Evolutionary conservation across 805 yeast genomes (phyloP), one percentile per base, ranked within the genome.

Genomic region (Sungouiozyma ichnusensis): DNA sequence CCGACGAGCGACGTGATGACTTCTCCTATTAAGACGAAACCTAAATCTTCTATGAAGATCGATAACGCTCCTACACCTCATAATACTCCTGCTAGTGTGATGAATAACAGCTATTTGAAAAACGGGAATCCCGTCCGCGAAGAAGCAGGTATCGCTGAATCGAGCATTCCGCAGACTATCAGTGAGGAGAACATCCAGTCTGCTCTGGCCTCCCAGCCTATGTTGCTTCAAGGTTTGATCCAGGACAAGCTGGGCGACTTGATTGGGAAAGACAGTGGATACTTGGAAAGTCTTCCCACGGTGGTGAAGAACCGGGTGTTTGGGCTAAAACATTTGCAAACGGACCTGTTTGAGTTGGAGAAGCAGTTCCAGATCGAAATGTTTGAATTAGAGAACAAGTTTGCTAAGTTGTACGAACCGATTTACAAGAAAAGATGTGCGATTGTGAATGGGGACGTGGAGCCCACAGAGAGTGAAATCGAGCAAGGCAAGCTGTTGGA

Each of bases 21-120:
- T 38, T 90, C 81, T 65, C 95, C 95, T 34, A 87, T 87, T 65
- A 83, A 81, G 69, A 77, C 77, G 58, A 65, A 69, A 41, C 54
- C 58, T 7, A 55, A 52, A 36, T 55, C 60, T 19, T 60, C 73
- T 44, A 82, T 81, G 59, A 85, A 85, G 60, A 76, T 85, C 50
- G 82, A 90, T 48, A 77, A 79, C 55, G 97, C 98, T 5, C 98
- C 98, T 36, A 92, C 98, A 1, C 98, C 98, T 4, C 98, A 92
- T 61, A 92, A 92, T 72, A 92, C 98, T 1, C 98, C 98, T 14
- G 85, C 97, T 3, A 79, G 90, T 31, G 84, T 81, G 32, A 72
- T 85, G 35, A 79, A 77, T 47, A 47, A 43, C 35, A 80, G 88
- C 17, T 84, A 79, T 58, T 67, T 86, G 62, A 77, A 74, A 58